Base-by-base conservation (phyloP, 768 basidiomycete genomes). In the Amanita inopinata region DNA sequence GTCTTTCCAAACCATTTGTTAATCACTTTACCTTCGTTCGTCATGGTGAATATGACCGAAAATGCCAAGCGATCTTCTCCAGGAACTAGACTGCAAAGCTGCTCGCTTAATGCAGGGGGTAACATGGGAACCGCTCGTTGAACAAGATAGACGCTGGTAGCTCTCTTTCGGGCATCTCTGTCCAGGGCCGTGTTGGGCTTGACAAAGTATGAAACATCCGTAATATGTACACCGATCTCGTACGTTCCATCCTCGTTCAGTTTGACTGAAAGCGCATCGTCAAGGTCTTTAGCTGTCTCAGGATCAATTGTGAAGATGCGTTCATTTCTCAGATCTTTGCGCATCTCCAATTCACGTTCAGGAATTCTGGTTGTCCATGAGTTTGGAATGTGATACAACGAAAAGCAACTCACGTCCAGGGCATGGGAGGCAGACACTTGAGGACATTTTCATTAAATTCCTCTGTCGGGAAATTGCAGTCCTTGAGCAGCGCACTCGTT, bases 401-500 rank as follows among this genome's bases (percentile, higher is more conserved):
- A 44, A 30, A 22, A 28, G 40, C 15, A 15, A 71, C 83, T 64
- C 58, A 89, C 83, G 72, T 78, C 92, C 92, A 99, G 10, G 96
- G 96, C 48, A 87, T 74, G 17, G 96, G 96, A 36, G 96, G 96
- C 18, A 98, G 65, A 57, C 96, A 98, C 61, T 98, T 97, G 49
- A 91, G 56, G 17, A 97, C 92, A 54, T 86, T 86, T 35, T 99
- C 96, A 6, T 83, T 78, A 63, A 99, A 99, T 49, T 98, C 96
- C 61, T 94, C 92, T 0, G 90, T 87, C 2, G 94, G 90, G 80
- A 97, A 97, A 64, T 97, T 97, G 71, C 92, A 97, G 60, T 99
- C 96, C 62, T 98, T 98, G 50, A 99, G 70, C 46, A 99, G 68
- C 5, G 96, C 96, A 48, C 89, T 93, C 3, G 94, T 98, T 64